These are phyloP conservation scores for Didymella arachidicola DNA, from an alignment of 2,329 filamentous ascomycete species.

Conservation along the genomic window DNA sequence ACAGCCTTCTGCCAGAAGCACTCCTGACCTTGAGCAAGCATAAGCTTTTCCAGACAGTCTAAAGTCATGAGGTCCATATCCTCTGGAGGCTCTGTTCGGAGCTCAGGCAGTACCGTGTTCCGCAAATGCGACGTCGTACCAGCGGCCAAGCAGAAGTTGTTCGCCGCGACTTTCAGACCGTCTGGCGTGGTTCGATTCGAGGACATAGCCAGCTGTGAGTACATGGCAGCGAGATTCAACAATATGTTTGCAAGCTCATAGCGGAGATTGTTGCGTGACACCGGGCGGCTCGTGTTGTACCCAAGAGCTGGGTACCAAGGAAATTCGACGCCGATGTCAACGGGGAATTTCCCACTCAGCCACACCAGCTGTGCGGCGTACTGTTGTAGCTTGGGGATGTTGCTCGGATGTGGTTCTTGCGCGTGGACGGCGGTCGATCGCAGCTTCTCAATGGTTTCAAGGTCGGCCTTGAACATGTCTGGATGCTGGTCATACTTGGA, in stretches of 20 bases:
- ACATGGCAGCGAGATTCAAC: conserved; percentile 91
- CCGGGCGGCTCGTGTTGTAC: conserved; percentile 81
- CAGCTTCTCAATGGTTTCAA: conserved; percentile 83
- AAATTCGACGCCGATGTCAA: conserved; percentile 95
- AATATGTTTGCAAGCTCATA: conserved; percentile 92
- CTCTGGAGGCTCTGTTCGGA: conserved; percentile 84
- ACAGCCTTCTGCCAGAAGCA: conserved; percentile 99
- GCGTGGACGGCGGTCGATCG: conserved; percentile 88
- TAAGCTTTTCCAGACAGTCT: conserved; percentile 80
- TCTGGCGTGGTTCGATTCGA: conserved; percentile 80
- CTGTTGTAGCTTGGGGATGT: conserved; percentile 83
- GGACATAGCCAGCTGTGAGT: conserved; percentile 87
- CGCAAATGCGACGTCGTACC: conserved; percentile 84
- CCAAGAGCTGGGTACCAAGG: conserved; percentile 94
- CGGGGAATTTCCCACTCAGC: conserved; percentile 94
- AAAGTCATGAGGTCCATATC: conserved; percentile 94
- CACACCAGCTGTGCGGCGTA: conserved; percentile 94
- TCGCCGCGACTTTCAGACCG: conserved; percentile 85
- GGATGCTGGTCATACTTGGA: conserved; percentile 98
- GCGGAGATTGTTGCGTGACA: conserved; percentile 70
- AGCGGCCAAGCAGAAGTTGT: conserved; percentile 87
- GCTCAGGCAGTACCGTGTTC: conserved; percentile 77
- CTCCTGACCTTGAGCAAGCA: conserved; percentile 93
- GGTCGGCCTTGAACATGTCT: conserved; percentile 92
- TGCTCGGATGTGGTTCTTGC: conserved; percentile 84